A percentile compares a stretch with the other conserved stretches of the same genome.
Evolutionary conservation across 1,139 yeast species (phyloP).

Genomic region (Saccharomyces hybrid): DNA sequence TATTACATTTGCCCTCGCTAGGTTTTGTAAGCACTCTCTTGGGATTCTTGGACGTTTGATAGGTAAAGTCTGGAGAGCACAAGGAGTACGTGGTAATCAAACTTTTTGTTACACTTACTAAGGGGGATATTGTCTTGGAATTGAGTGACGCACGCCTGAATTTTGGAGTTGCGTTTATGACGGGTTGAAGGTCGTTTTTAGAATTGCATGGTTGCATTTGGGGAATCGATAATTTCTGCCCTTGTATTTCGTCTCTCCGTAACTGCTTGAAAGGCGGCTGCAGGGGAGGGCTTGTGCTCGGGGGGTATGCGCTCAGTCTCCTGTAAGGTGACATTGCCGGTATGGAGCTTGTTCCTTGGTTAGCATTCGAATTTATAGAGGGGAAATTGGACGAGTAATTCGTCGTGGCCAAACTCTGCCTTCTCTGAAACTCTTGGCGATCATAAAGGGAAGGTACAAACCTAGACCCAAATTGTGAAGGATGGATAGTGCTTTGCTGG

Average conservation of each 20-base stretch:
- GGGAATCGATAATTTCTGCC: constrained; percentile 19
- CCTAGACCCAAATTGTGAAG: constrained; percentile 2
- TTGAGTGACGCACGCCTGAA: constrained; percentile 75
- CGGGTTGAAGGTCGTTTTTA: constrained; percentile 53
- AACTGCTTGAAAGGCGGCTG: constrained; percentile 20
- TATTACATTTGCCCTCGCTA: constrained; percentile 69
- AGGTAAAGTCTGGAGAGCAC: constrained; percentile 82
- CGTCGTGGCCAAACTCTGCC: constrained; percentile 34
- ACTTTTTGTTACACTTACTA: constrained; percentile 70
- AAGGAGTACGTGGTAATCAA: constrained; percentile 74
- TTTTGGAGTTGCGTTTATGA: constrained; percentile 57
- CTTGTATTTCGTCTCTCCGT: constrained; percentile 17
- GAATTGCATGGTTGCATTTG: constrained; percentile 21
- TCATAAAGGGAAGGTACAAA: constrained; percentile 12
- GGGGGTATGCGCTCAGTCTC: constrained; percentile 28
- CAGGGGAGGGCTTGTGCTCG: constrained; percentile 17
- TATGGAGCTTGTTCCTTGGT: constrained; percentile 1
- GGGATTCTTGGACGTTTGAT: constrained; percentile 81
- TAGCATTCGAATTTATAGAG: background rate
- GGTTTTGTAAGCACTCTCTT: constrained; percentile 90
- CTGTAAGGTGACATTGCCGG: constrained; percentile 20
- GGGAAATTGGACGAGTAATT: constrained; percentile 3
- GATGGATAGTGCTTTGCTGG: constrained; percentile 6
- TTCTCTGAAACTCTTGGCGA: constrained; percentile 32
- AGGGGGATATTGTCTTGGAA: constrained; percentile 74